Evolutionary conservation across 2,329 filamentous ascomycete genomes (phyloP), one percentile per base, ranked within the genome.

Genomic region (Alternaria sp.): DNA sequence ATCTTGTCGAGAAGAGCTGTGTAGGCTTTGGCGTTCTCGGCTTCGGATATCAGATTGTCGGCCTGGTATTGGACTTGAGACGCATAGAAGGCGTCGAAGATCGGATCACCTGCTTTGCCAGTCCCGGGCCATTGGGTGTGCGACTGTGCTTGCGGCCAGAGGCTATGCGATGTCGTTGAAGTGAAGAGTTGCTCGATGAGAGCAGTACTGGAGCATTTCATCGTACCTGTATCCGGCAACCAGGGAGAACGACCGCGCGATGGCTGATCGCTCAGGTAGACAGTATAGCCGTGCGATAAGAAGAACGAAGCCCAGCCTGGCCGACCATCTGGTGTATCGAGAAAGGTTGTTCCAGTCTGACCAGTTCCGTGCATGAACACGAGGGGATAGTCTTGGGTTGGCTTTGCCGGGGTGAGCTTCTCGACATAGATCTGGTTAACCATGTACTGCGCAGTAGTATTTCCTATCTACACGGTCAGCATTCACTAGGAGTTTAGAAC

Each of bases 281-380:
- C 76, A 47, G 82, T 80, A 70, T 84, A 83, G 15, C 84, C 83
- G n/a, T 80, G 75, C 6, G 71, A 66, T 7, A 86, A 65, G 68
- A 86, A 86, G 60, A 79, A 79, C 4, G 82, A 83, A 0, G 84
- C 82, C 84, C 84, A 86, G 15, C 84, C 84, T 9, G 78, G 78
- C 14, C 80, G 74, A 47, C 82, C 82, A 58, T 86, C 84, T 6
- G 85, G 84, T 18, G 84, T 87, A 41, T 81, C 81, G 14, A 80
- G 69, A n/a, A 72, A 79, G 33, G 75, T 78, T 5, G 73, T 74
- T 10, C 70, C 75, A 6, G 74, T 77, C 47, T 78, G 76, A 4
- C 60, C 75, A 9, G 63, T 63, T 9, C 73, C 75, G 12, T 69
- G 63, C n/a, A 77, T 71, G 51, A 78, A 74, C n/a, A 78, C 63